phyloP scores from a whole-genome alignment of 2,329 filamentous ascomycete genomes.

The Aureobasidium sp. region DNA sequence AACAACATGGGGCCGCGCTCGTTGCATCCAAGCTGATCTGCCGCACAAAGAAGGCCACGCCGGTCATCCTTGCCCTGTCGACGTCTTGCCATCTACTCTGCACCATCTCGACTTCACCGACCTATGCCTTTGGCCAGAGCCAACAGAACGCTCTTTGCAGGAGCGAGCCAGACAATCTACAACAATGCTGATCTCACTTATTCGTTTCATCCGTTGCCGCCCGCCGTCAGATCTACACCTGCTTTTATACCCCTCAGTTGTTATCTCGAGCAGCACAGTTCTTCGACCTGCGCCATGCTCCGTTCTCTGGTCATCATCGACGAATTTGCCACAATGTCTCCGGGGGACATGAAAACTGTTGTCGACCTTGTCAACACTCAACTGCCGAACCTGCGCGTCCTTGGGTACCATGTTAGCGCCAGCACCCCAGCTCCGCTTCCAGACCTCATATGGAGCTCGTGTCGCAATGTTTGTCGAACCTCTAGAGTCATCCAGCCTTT shows the following conservation, averaged over 20 bases:
- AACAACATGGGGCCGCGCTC: neutral
- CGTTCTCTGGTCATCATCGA: neutral
- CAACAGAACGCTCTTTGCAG: neutral
- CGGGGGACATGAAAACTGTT: neutral
- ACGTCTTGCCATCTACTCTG: neutral
- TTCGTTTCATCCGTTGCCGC: neutral
- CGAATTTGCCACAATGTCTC: neutral
- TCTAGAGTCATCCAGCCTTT: neutral
- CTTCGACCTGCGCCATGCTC: neutral
- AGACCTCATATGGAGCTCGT: no score
- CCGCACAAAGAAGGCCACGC: neutral
- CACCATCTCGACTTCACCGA: neutral
- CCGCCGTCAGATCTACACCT: neutral
- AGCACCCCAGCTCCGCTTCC: no score
- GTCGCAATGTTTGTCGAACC: neutral
- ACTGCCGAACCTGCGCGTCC: neutral
- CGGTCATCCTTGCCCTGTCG: neutral
- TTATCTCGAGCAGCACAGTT: neutral
- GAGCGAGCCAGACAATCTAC: neutral
- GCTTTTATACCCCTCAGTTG: neutral
- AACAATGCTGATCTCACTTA: neutral
- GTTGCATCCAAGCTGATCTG: neutral
- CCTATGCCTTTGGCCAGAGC: neutral
- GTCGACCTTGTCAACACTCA: neutral
- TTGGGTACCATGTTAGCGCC: neutral